A percentile compares a stretch with the other conserved stretches of the same genome.
Evolutionary conservation across 768 basidiomycete species (phyloP).

Genomic region (Galerina sulciceps): DNA sequence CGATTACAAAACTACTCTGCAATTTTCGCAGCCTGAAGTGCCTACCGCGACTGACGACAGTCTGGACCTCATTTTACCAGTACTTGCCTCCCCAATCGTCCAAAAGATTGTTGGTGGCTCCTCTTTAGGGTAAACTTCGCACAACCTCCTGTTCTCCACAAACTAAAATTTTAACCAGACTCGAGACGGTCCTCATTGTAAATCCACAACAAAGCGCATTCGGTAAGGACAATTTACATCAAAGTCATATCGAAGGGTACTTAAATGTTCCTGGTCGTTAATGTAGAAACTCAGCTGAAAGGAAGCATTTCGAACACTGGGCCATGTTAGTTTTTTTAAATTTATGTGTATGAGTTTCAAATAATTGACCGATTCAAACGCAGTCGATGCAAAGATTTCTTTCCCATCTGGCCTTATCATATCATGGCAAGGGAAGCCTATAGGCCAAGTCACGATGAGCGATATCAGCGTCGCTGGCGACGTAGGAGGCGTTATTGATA

Average conservation of each 20-base stretch:
- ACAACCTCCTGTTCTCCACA: not conserved
- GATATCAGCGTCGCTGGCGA: constrained; percentile 63
- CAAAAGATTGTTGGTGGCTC: constrained; percentile 69
- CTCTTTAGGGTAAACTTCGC: constrained; percentile 42
- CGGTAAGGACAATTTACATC: constrained; percentile 34
- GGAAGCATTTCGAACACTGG: constrained; percentile 73
- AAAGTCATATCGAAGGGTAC: not conserved
- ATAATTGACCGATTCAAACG: not conserved
- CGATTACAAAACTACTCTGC: constrained; percentile 63
- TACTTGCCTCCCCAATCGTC: constrained; percentile 76
- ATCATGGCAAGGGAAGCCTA: constrained; percentile 57
- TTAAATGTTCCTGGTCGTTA: not conserved
- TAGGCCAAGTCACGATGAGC: constrained; percentile 66
- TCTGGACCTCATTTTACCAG: constrained; percentile 65
- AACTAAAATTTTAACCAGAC: constrained; percentile 31
- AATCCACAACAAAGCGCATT: constrained; percentile 62
- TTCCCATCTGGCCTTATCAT: constrained; percentile 68
- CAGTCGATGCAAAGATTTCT: constrained; percentile 70
- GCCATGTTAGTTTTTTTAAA: constrained; percentile 55
- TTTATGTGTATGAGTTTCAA: not conserved
- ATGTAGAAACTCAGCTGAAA: constrained; percentile 51
- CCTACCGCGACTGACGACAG: constrained; percentile 64
- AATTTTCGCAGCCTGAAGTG: constrained; percentile 61
- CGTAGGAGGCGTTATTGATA: constrained; percentile 62
- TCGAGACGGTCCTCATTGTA: constrained; percentile 65